Evolutionary conservation across 495 filamentous ascomycete species (phyloP).

Genomic region (Aspergillus ellipticus): DNA sequence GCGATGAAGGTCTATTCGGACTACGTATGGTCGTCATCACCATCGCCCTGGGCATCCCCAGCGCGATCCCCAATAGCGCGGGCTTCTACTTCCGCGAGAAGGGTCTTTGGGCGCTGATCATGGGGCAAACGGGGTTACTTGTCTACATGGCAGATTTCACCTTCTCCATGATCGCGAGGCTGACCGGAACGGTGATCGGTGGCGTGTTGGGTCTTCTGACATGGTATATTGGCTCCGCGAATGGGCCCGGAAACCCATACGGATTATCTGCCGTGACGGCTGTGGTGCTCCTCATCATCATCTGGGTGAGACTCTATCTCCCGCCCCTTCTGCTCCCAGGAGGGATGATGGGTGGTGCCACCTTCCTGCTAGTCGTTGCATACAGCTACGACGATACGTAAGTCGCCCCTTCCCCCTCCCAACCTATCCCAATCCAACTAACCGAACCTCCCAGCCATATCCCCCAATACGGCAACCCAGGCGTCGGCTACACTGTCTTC

Average conservation of each 20-base stretch:
- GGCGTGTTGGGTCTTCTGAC: constrained; percentile 37
- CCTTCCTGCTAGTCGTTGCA: constrained; percentile 38
- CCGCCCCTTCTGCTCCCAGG: constrained; percentile 28
- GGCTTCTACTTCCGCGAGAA: constrained; percentile 46
- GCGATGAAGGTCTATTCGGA: constrained; percentile 32
- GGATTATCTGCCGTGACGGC: constrained; percentile 37
- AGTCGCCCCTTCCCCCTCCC: neutral
- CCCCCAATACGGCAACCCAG: constrained; percentile 38
- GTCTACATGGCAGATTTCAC: constrained; percentile 46
- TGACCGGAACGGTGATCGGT: constrained; percentile 34
- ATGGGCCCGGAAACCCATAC: constrained; percentile 39
- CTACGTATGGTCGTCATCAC: constrained; percentile 39
- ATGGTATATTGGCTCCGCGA: constrained; percentile 46
- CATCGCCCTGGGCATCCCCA: constrained; percentile 38
- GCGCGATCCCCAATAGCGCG: constrained; percentile 34
- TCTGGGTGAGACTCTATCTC: constrained; percentile 38
- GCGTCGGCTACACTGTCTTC: constrained; percentile 42
- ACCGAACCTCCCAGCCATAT: constrained; percentile 27
- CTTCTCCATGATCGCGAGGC: constrained; percentile 31
- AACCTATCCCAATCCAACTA: neutral
- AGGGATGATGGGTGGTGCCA: constrained; percentile 39
- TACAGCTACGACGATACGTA: constrained; percentile 38
- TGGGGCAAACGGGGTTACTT: constrained; percentile 40
- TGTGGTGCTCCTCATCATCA: constrained; percentile 27
- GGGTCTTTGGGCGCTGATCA: constrained; percentile 46